Conservation (phyloP, 345 rosid species). For the Leavenworthia alabamica region DNA sequence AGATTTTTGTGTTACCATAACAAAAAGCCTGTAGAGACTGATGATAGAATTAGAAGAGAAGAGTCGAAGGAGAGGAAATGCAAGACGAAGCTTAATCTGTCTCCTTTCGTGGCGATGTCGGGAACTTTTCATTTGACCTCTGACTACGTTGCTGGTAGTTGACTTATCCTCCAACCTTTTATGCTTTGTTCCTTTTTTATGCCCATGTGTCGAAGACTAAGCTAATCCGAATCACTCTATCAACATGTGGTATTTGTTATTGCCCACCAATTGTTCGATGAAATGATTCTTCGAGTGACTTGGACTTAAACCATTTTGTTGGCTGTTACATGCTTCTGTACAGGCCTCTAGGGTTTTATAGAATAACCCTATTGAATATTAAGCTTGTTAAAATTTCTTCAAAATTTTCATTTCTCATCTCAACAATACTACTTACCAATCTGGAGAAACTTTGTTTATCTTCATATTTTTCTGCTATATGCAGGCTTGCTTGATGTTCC, state of each 20-base stretch:
- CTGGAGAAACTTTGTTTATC: background rate
- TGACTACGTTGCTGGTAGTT: constrained; percentile 16
- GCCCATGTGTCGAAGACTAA: background rate
- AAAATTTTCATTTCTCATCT: background rate
- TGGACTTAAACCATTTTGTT: background rate
- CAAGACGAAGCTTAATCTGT: constrained; percentile 7
- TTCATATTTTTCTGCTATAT: background rate
- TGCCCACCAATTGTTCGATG: constrained; percentile 29
- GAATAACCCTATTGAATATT: background rate
- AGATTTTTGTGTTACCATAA: constrained; percentile 3
- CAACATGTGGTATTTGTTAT: background rate
- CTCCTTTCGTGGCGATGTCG: constrained; percentile 20
- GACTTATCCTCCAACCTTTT: background rate
- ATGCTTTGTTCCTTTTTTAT: background rate
- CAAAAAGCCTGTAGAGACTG: background rate
- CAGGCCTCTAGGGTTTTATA: background rate
- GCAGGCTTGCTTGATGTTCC: background rate
- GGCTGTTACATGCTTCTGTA: background rate
- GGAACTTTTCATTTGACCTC: constrained; percentile 11
- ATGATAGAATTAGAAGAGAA: background rate
- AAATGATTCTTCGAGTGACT: constrained; percentile 3
- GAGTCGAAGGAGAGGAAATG: background rate
- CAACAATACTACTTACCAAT: background rate
- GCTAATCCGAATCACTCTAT: background rate
- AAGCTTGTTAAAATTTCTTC: background rate